These are phyloP conservation scores for Arxiozyma heterogenica DNA, from an alignment of 1,139 yeast species.

Conservation along the genomic window DNA sequence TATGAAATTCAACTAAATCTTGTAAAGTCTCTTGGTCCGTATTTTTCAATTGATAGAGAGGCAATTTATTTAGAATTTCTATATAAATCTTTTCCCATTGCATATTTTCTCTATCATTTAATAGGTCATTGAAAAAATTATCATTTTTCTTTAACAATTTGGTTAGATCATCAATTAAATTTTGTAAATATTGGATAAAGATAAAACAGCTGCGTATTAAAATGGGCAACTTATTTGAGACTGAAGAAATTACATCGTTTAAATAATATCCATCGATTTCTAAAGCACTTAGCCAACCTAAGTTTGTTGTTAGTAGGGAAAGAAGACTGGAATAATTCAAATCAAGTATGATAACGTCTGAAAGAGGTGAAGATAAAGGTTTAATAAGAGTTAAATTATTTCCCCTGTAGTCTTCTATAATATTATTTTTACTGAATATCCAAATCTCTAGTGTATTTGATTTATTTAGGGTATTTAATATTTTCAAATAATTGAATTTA, in stretches of 20 bases:
- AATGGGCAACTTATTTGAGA: constrained; percentile 9
- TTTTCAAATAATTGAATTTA: background rate
- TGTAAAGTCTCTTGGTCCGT: background rate
- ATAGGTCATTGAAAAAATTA: constrained; percentile 40
- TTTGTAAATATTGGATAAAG: background rate
- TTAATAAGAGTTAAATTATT: constrained; percentile 22
- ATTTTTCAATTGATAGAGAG: background rate
- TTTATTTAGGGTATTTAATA: background rate
- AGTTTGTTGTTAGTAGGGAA: constrained; percentile 37
- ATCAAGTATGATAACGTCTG: constrained; percentile 14
- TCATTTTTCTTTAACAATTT: constrained; percentile 43
- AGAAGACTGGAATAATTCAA: constrained; percentile 5
- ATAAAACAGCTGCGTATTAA: background rate
- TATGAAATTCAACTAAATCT: constrained; percentile 1
- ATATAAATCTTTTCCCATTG: constrained; percentile 43
- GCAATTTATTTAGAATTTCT: constrained; percentile 8
- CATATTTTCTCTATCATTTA: constrained; percentile 39
- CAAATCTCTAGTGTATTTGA: background rate
- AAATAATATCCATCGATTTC: constrained; percentile 37
- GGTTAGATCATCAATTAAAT: background rate
- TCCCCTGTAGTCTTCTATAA: no score
- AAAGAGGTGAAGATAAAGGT: constrained; percentile 39
- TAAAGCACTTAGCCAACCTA: constrained; percentile 46
- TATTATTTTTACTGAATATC: background rate
- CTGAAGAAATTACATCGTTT: constrained; percentile 22